Percentiles rank a stretch among this genome's conserved stretches.
phyloP scores from a whole-genome alignment of 2,329 filamentous ascomycete species.

The Thielaviopsis populi region DNA sequence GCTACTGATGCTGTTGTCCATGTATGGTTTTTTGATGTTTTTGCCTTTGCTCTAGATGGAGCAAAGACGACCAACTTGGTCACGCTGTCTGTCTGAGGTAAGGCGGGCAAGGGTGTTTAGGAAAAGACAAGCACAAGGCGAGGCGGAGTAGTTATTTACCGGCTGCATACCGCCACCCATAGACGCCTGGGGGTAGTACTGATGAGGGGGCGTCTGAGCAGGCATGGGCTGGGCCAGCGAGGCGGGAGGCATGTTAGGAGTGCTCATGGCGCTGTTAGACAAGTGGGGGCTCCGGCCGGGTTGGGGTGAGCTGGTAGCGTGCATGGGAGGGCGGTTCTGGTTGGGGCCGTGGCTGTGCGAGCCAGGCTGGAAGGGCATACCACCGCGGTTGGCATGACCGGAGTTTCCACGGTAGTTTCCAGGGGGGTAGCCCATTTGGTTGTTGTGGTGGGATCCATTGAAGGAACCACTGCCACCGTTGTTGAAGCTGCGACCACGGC shows the following conservation, averaged over 20 bases:
- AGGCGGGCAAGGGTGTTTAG: neutral
- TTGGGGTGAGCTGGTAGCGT: slow-evolving; percentile 49
- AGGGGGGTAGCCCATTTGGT: slow-evolving; percentile 28
- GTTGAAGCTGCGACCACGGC: slow-evolving; percentile 29
- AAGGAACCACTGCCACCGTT: slow-evolving; percentile 31
- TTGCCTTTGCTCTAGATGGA: neutral
- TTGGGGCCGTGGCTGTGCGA: slow-evolving; percentile 28
- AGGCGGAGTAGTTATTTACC: slow-evolving; percentile 15
- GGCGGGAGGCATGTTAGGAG: slow-evolving; percentile 51
- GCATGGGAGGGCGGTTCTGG: slow-evolving; percentile 26
- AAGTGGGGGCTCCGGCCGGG: slow-evolving; percentile 51
- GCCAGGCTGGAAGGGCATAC: slow-evolving; percentile 33
- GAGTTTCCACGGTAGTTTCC: slow-evolving; percentile 26
- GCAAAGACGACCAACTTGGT: neutral
- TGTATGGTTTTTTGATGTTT: neutral
- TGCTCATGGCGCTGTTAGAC: slow-evolving; percentile 49
- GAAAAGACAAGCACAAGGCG: neutral
- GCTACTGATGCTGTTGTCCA: neutral
- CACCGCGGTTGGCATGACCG: slow-evolving; percentile 35
- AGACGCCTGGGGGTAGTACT: slow-evolving; percentile 26
- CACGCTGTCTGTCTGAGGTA: neutral
- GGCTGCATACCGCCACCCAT: slow-evolving; percentile 17
- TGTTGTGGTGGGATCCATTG: slow-evolving; percentile 32
- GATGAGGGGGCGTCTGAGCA: slow-evolving; percentile 46
- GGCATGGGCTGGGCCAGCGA: slow-evolving; percentile 42